Evolutionary conservation across 768 basidiomycete genomes (phyloP).

Genomic region (Lactarius trivialis): DNA sequence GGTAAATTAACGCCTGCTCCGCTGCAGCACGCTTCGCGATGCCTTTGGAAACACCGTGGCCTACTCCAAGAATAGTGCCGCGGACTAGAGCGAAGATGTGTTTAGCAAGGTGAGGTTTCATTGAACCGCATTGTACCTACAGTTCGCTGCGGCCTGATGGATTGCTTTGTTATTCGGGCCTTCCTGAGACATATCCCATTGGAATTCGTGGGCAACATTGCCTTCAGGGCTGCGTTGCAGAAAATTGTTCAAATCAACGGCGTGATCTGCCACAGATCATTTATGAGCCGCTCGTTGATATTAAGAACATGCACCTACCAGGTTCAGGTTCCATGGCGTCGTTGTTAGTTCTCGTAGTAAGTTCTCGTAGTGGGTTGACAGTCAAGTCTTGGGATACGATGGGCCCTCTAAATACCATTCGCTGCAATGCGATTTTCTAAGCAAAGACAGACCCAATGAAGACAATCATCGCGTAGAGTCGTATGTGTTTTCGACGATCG

Average conservation of each 20-base stretch:
- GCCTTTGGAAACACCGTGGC: background rate
- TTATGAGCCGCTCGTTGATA: background rate
- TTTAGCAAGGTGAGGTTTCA: background rate
- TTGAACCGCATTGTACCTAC: background rate
- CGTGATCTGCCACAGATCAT: background rate
- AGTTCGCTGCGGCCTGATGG: background rate
- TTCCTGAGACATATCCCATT: background rate
- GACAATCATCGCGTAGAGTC: background rate
- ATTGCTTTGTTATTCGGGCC: background rate
- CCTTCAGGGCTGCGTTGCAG: background rate
- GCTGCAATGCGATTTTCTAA: background rate
- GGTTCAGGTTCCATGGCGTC: too few relatives aligned
- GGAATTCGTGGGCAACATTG: background rate
- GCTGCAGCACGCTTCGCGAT: background rate
- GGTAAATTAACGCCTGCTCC: background rate
- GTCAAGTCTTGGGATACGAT: background rate
- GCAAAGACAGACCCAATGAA: background rate
- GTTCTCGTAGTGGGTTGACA: background rate
- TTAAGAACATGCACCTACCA: background rate
- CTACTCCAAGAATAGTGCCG: background rate
- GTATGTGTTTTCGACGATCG: background rate
- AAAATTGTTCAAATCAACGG: background rate
- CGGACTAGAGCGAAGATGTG: background rate
- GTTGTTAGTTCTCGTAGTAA: background rate
- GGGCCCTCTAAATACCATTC: conserved; percentile 8